Evolutionary conservation across 768 basidiomycete species (phyloP), one percentile per base, ranked within the genome.

Genomic region (Boletus pseudopeckii): DNA sequence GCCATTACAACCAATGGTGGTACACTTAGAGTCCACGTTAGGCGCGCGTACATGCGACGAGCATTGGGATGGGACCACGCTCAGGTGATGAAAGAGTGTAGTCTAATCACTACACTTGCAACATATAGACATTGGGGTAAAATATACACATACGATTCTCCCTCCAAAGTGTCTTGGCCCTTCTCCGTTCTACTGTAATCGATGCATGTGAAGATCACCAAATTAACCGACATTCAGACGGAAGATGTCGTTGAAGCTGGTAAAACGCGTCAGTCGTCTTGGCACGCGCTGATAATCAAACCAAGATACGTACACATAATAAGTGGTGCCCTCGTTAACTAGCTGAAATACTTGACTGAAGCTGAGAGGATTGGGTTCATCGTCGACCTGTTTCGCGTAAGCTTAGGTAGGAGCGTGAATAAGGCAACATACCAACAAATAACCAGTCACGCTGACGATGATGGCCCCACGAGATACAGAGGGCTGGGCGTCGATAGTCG

Each of bases 341-440:
- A 99, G 83, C 61, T 96, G 92, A 84, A 99, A 99, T 57, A 84
- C 77, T 74, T 99, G 97, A 59, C 86, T 90, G 77, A 91, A 99
- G 64, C 83, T 85, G 52, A 99, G 75, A n/a, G 91, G 84, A 60
- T 90, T 89, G 53, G 72, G 40, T 58, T 77, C 78, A 56, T 89
- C 91, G 62, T 98, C 95, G 59, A 98, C 84, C 91, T 92, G 60
- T 33, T 49, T 46, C 42, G 44, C 30, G 41, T 59, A 6, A 54
- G 55, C 43, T 43, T 54, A 18, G 44, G 3, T 37, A 47, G 28
- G 40, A 30, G 48, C 26, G 18, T 34, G 34, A 37, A 40, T 37
- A 5, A 22, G 32, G 2, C 4, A 38, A 73, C 83, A 58, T 60
- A 91, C 95, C 43, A 86, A 34, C 36, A 98, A 76, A 42, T 84